Conservation (phyloP, 192 early-diverging fungal species). For the Thamnidium elegans region DNA sequence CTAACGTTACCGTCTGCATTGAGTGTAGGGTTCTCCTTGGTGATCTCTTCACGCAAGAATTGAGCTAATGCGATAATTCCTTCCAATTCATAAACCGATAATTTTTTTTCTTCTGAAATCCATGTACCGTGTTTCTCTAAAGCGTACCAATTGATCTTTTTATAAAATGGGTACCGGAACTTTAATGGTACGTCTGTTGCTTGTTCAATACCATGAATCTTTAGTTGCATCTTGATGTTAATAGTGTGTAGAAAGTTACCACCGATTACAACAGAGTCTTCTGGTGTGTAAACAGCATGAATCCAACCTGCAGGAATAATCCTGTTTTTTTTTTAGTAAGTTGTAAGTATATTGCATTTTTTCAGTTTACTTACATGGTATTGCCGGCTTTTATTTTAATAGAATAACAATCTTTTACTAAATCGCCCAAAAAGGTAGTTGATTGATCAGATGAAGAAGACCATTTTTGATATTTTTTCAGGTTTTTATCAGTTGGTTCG, state of each 20-base stretch:
- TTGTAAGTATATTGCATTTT: background rate
- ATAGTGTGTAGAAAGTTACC: slow-evolving; percentile 91
- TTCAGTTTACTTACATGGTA: slow-evolving; percentile 63
- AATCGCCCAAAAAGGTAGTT: slow-evolving; percentile 78
- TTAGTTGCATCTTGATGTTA: slow-evolving; percentile 69
- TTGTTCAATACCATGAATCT: slow-evolving; percentile 72
- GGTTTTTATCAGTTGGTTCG: slow-evolving; percentile 74
- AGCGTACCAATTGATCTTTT: slow-evolving; percentile 80
- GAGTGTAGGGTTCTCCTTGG: too few species aligned
- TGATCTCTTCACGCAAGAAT: slow-evolving; percentile 17
- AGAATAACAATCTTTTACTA: slow-evolving; percentile 75
- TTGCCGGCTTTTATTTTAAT: slow-evolving; percentile 76
- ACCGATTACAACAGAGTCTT: slow-evolving; percentile 86
- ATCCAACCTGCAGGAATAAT: slow-evolving; percentile 96
- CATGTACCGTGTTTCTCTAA: background rate
- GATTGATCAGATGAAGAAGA: slow-evolving; percentile 82
- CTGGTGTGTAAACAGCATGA: slow-evolving; percentile 88
- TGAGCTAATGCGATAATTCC: slow-evolving; percentile 42
- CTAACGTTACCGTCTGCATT: too few species aligned
- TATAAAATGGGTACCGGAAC: slow-evolving; percentile 86
- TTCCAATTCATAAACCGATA: slow-evolving; percentile 48
- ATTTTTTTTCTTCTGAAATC: slow-evolving; percentile 29
- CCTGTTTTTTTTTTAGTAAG: slow-evolving; percentile 39
- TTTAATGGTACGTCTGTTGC: slow-evolving; percentile 74
- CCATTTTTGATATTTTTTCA: slow-evolving; percentile 91